A percentile compares a stretch with the other conserved stretches of the same genome.
These are phyloP conservation scores for Sanghuangporus sanghuang DNA, from an alignment of 1,284 basidiomycete genomes.

Conservation along the genomic window DNA sequence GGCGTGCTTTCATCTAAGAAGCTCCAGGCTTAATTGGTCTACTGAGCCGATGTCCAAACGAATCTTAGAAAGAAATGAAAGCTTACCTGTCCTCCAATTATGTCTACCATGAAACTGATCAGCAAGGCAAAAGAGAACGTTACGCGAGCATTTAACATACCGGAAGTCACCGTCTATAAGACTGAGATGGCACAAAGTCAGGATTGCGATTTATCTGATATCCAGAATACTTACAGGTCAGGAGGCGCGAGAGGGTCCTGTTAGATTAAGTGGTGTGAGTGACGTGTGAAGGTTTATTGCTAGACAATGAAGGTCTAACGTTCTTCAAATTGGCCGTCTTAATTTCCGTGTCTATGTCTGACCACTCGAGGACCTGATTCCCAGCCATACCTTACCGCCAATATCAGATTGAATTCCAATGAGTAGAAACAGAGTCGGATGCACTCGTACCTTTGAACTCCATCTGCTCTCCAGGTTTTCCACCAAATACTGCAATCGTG, in stretches of 20 bases:
- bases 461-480: slow-evolving; percentile 45
- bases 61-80: not conserved
- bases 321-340: slow-evolving; percentile 55
- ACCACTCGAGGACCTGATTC: slow-evolving; percentile 61
- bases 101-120: slow-evolving; percentile 26
- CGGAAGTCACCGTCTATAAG: slow-evolving; percentile 50
- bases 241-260: slow-evolving; percentile 59
- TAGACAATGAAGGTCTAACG: slow-evolving; percentile 30
- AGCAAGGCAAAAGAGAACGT: not conserved
- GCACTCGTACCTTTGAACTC: slow-evolving; percentile 47
- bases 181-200: slow-evolving; percentile 24
- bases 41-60: not conserved
- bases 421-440: not conserved
- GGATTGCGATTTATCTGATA: not conserved
- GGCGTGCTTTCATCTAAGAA: slow-evolving; percentile 37
- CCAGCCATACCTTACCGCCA: slow-evolving; percentile 51
- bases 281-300: not conserved
- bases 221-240: slow-evolving; percentile 40
- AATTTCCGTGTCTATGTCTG: slow-evolving; percentile 56
- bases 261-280: not conserved
- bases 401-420: not conserved
- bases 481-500: slow-evolving; percentile 56
- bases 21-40: slow-evolving; percentile 31
- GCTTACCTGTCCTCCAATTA: slow-evolving; percentile 49
- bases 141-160: slow-evolving; percentile 22